Evolutionary conservation across 2,329 filamentous ascomycete genomes (phyloP).

Genomic region (Teratosphaeria gauchensis): DNA sequence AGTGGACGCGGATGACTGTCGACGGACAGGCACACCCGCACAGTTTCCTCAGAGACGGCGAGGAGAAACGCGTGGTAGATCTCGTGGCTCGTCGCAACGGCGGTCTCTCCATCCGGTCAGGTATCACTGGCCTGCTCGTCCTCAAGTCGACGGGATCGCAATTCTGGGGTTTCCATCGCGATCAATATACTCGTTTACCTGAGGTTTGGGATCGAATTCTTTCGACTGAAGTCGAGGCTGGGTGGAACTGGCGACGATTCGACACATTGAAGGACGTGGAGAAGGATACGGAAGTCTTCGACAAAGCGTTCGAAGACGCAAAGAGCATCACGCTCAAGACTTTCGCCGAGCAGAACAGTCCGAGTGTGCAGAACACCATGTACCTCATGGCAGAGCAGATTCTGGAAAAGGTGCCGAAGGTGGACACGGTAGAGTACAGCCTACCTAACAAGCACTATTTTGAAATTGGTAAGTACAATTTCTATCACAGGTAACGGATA

Average conservation of each 20-base stretch:
- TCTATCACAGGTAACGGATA: background rate
- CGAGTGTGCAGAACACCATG: slow-evolving; percentile 95
- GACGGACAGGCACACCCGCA: slow-evolving; percentile 89
- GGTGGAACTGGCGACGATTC: slow-evolving; percentile 78
- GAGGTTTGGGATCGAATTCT: slow-evolving; percentile 95
- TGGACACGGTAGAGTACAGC: slow-evolving; percentile 67
- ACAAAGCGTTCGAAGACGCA: slow-evolving; percentile 68
- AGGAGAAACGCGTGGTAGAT: slow-evolving; percentile 77
- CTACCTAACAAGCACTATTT: slow-evolving; percentile 99
- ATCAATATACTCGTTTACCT: slow-evolving; percentile 83
- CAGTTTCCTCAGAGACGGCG: slow-evolving; percentile 83
- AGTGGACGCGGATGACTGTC: slow-evolving; percentile 82
- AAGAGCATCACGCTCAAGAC: slow-evolving; percentile 78
- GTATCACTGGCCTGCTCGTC: slow-evolving; percentile 73
- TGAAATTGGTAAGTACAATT: slow-evolving; percentile 62
- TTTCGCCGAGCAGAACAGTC: slow-evolving; percentile 82
- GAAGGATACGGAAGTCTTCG: slow-evolving; percentile 56
- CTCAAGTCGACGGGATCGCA: slow-evolving; percentile 94
- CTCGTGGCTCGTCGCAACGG: slow-evolving; percentile 55
- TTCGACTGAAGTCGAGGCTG: slow-evolving; percentile 80
- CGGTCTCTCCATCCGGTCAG: slow-evolving; percentile 67
- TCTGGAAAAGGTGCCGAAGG: slow-evolving; percentile 60
- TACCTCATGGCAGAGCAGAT: slow-evolving; percentile 96
- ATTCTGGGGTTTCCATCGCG: slow-evolving; percentile 87
- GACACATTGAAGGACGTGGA: slow-evolving; percentile 57